Evolutionary conservation across 192 early-diverging fungal genomes (phyloP), one percentile per base, ranked within the genome.

Genomic region (Helicostylum pulchrum): DNA sequence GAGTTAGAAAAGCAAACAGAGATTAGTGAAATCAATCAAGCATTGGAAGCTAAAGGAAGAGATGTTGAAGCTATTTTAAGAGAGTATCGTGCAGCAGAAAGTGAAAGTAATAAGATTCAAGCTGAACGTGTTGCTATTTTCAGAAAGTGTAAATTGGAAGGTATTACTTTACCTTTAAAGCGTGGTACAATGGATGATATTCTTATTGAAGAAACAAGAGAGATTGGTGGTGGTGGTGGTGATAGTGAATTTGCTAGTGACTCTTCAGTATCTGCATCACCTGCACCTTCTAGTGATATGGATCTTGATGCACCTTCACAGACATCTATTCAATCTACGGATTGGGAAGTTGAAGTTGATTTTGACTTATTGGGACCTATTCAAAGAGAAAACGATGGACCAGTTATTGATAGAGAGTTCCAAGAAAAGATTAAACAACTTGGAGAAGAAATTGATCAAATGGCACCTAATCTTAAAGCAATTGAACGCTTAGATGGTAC

Each of bases 401-500:
- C 53, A 17, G 48, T 85, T 17, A 70, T 85, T 57, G 89, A 90
- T 56, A 70, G 82, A 19, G 81, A 90, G 19, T 90, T 92, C 65
- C 73, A 82, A 61, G 82, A 91, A 39, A 62, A 76, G 7, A 68
- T 94, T 17, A 78, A 81, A 56, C 68, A 66, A 11, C 68, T 92
- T 7, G 61, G 79, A 1, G 69, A 64, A 12, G 87, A 94, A 26
- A 88, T 97, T 61, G 95, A 96, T 36, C 81, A 84, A 51, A 71
- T 97, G 64, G 91, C 92, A 15, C 97, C 97, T 9, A 98, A 96
- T 67, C 85, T 96, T 67, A 87, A 94, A 42, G 93, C 94, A 0
- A 84, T 90, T 34, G 92, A 97, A 55, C 86, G 87, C 32, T 80
- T 98, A 53, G 92, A 92, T 45, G 90, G 88, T 4, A 91, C 94